phyloP scores from a whole-genome alignment of 2,329 filamentous ascomycete species.

The Metarhizium humberi region DNA sequence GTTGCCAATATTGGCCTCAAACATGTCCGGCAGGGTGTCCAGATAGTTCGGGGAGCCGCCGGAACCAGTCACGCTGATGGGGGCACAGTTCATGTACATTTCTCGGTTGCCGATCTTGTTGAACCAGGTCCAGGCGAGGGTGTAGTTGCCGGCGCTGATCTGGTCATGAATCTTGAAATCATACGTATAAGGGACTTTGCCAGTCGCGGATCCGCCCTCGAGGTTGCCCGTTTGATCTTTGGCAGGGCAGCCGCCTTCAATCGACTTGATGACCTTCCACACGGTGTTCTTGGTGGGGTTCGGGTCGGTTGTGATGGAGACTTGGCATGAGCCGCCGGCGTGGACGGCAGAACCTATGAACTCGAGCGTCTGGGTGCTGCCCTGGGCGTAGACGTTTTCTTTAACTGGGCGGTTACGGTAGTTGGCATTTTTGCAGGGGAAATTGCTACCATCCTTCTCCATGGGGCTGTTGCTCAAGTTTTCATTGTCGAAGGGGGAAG shows the following conservation, averaged over 20 bases:
- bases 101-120: conserved; percentile 70
- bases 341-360: conserved; percentile 71
- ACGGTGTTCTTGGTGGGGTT: conserved; percentile 54
- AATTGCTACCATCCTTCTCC: conserved; percentile 48
- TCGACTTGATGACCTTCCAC: conserved; percentile 87
- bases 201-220: not conserved
- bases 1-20: conserved; percentile 58
- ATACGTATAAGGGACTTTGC: too few relatives aligned
- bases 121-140: conserved; percentile 73
- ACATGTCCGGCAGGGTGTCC: conserved; percentile 51
- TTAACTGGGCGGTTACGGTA: conserved; percentile 40
- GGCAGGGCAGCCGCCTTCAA: conserved; percentile 76
- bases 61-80: conserved; percentile 47
- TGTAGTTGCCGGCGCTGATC: conserved; percentile 36
- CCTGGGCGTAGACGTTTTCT: conserved; percentile 36
- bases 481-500: conserved; percentile 47
- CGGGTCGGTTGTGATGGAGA: conserved; percentile 73
- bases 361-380: conserved; percentile 36
- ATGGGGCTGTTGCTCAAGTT: not conserved
- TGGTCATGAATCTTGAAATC: too few relatives aligned
- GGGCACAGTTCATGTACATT: conserved; percentile 82
- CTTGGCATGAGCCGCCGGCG: conserved; percentile 86
- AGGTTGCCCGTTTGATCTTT: conserved; percentile 48
- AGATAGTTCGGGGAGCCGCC: not conserved
- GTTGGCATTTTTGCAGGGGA: conserved; percentile 67